phyloP scores from a whole-genome alignment of 257 asterid genomes.

The Primulina huaijiensis region DNA sequence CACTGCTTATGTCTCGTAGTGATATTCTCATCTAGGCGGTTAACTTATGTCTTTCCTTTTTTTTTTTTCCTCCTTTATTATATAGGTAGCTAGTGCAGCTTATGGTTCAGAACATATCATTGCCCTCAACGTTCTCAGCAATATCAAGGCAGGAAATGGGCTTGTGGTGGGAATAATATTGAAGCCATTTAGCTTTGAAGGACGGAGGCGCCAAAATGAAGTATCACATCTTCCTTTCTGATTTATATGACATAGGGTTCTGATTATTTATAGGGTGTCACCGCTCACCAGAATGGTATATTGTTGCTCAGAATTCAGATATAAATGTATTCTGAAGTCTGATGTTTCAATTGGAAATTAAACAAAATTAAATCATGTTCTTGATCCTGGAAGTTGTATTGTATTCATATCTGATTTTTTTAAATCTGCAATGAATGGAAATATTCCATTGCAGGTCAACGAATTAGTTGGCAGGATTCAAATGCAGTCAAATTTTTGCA shows the following conservation, averaged over 20 bases:
- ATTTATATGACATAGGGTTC: background rate
- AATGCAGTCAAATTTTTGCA: conserved; percentile 62
- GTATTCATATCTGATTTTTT: conserved; percentile 7
- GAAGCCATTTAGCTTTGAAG: conserved; percentile 97
- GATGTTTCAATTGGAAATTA: conserved; percentile 17
- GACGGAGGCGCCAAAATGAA: conserved; percentile 86
- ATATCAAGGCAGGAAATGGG: conserved; percentile 55
- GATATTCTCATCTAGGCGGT: conserved; percentile 15
- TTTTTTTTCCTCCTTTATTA: conserved; percentile 20
- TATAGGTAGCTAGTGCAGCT: conserved; percentile 92
- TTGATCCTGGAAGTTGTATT: conserved; percentile 16
- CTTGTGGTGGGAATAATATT: conserved; percentile 68
- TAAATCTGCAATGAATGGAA: conserved; percentile 18
- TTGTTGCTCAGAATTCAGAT: conserved; percentile 16
- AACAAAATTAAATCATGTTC: conserved; percentile 15
- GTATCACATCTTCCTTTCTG: conserved; percentile 30
- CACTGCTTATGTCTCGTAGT: conserved; percentile 8
- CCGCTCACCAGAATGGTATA: conserved; percentile 9
- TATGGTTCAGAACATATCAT: conserved; percentile 67
- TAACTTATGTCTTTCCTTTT: conserved; percentile 2
- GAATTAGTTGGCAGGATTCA: conserved; percentile 60
- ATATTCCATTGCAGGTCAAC: conserved; percentile 61
- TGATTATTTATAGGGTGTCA: background rate
- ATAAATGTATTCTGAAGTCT: conserved; percentile 7
- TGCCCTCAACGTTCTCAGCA: conserved; percentile 68